A percentile compares a stretch with the other conserved stretches of the same genome.
Conservation (phyloP, 345 rosid genomes). For the Moringa oleifera region DNA sequence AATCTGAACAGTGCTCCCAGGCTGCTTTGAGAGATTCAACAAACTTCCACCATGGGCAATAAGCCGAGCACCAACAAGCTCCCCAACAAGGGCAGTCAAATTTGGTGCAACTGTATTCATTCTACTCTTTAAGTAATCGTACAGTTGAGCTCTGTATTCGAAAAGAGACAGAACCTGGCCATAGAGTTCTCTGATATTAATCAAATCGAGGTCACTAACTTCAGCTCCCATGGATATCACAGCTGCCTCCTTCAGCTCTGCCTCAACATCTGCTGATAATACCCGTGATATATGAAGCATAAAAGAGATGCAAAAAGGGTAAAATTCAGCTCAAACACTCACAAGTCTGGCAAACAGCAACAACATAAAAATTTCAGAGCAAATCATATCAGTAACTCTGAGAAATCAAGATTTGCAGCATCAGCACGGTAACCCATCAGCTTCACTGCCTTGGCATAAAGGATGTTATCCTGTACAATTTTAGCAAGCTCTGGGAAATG, state of each 20-base stretch:
- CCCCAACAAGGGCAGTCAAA: slow-evolving; percentile 78
- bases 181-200: slow-evolving; percentile 64
- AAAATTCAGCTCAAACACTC: neutral
- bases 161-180: slow-evolving; percentile 67
- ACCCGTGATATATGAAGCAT: slow-evolving; percentile 21
- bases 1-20: slow-evolving; percentile 76
- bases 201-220: slow-evolving; percentile 65
- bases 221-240: slow-evolving; percentile 84
- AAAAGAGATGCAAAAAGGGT: neutral
- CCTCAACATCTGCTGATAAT: slow-evolving; percentile 50
- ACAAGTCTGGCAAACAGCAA: neutral
- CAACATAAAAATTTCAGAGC: neutral
- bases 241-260: slow-evolving; percentile 69
- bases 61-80: slow-evolving; percentile 79
- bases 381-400: slow-evolving; percentile 39
- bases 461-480: slow-evolving; percentile 69
- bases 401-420: slow-evolving; percentile 72
- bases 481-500: slow-evolving; percentile 90
- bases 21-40: slow-evolving; percentile 74
- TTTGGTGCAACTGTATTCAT: slow-evolving; percentile 78
- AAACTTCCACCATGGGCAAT: slow-evolving; percentile 80
- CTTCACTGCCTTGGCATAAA: slow-evolving; percentile 68
- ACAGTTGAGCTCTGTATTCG: slow-evolving; percentile 75
- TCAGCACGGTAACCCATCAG: slow-evolving; percentile 65
- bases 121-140: slow-evolving; percentile 69